Conservation (phyloP, 2,329 filamentous ascomycete genomes). For the Aspergillaceae sp. region DNA sequence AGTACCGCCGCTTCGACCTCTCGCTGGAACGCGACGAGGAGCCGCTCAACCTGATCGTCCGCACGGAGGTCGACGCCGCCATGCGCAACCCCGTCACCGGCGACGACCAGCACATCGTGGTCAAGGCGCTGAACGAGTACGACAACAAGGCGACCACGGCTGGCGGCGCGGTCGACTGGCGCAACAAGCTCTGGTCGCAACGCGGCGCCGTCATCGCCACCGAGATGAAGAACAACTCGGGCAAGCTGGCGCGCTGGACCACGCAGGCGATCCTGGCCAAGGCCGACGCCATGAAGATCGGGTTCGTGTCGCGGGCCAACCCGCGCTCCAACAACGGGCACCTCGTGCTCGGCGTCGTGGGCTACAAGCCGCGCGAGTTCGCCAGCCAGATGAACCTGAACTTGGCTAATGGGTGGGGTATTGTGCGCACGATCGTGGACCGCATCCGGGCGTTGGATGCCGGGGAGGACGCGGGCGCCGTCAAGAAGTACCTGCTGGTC, state of each 20-base stretch:
- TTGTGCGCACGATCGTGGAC: slow-evolving; percentile 94
- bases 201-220: slow-evolving; percentile 95
- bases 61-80: slow-evolving; percentile 90
- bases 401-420: slow-evolving; percentile 95
- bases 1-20: slow-evolving; percentile 94
- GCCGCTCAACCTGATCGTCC: slow-evolving; percentile 83
- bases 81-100: slow-evolving; percentile 90
- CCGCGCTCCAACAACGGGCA: slow-evolving; percentile 89
- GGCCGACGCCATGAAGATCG: slow-evolving; percentile 98
- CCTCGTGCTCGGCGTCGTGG: slow-evolving; percentile 87
- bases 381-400: slow-evolving; percentile 97
- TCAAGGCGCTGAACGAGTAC: slow-evolving; percentile 98
- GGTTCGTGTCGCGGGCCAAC: slow-evolving; percentile 90
- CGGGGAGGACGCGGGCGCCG: slow-evolving; percentile 33
- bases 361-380: slow-evolving; percentile 97
- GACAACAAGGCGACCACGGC: slow-evolving; percentile 89
- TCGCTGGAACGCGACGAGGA: slow-evolving; percentile 86
- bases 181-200: slow-evolving; percentile 86
- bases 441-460: slow-evolving; percentile 47
- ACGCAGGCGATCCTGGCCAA: slow-evolving; percentile 93
- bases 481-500: slow-evolving; percentile 48
- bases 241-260: slow-evolving; percentile 97
- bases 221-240: slow-evolving; percentile 99
- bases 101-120: slow-evolving; percentile 81
- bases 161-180: slow-evolving; percentile 95